Conservation (phyloP, 495 filamentous ascomycete genomes). For the Chaetomium fimeti region DNA sequence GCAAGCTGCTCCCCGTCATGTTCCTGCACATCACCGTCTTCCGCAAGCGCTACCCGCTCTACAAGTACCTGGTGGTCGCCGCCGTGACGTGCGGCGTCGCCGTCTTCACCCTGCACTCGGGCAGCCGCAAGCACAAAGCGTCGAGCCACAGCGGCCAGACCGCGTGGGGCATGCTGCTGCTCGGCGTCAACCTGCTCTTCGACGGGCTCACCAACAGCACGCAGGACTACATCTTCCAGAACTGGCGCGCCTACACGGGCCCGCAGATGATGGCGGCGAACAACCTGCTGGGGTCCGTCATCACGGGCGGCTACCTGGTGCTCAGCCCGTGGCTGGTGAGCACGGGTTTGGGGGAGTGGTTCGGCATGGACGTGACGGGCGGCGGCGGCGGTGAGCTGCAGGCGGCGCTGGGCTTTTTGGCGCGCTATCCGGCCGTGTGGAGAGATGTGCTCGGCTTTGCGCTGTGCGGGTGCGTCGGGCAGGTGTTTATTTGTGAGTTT, state of each 20-base stretch:
- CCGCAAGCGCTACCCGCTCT: conserved; percentile 83
- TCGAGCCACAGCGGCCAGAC: conserved; percentile 42
- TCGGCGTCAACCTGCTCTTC: conserved; percentile 90
- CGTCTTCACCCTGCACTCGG: conserved; percentile 87
- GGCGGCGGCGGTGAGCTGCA: conserved; percentile 65
- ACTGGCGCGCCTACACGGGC: conserved; percentile 74
- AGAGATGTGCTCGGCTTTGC: conserved; percentile 87
- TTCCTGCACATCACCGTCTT: conserved; percentile 91
- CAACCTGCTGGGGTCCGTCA: conserved; percentile 73
- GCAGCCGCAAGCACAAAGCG: conserved; percentile 55
- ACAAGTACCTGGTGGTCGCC: conserved; percentile 92
- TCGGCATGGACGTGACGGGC: conserved; percentile 63
- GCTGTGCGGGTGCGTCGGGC: conserved; percentile 87
- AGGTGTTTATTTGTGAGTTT: conserved; percentile 86
- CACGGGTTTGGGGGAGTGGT: conserved; percentile 61
- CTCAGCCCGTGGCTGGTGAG: conserved; percentile 72
- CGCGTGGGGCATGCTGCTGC: conserved; percentile 75
- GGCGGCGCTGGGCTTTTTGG: conserved; percentile 77
- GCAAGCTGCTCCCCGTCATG: conserved; percentile 98
- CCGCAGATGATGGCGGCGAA: conserved; percentile 99
- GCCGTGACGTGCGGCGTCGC: conserved; percentile 90
- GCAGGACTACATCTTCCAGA: conserved; percentile 88
- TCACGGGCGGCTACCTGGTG: conserved; percentile 74
- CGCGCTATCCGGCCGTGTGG: conserved; percentile 70
- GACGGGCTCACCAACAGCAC: conserved; percentile 95